A percentile compares a stretch with the other conserved stretches of the same genome.
Evolutionary conservation across 352 stramenopile species (phyloP).

Genomic region (Globisporangium nagaii): DNA sequence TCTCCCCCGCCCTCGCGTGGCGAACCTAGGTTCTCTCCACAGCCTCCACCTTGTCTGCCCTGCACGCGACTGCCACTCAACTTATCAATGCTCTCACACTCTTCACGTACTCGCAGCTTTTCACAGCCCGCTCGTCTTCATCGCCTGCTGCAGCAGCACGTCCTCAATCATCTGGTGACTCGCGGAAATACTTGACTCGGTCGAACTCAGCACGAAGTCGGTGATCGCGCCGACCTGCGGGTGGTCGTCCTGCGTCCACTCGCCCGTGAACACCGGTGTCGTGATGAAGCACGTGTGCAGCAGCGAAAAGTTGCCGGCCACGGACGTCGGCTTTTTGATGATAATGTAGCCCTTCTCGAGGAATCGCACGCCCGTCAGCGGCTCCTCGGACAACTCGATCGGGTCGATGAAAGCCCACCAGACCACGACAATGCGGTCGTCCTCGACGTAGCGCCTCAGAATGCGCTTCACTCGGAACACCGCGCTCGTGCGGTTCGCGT

Average conservation of each 20-base stretch:
- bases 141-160: slow-evolving; percentile 25
- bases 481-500: slow-evolving; percentile 37
- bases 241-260: slow-evolving; percentile 7
- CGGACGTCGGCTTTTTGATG: slow-evolving; percentile 30
- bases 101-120: neutral
- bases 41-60: too few relatives aligned
- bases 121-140: neutral
- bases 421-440: slow-evolving; percentile 40
- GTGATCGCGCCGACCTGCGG: slow-evolving; percentile 24
- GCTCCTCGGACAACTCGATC: slow-evolving; percentile 35
- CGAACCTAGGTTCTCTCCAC: too few relatives aligned
- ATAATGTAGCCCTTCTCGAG: slow-evolving; percentile 58
- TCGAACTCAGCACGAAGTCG: slow-evolving; percentile 34
- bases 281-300: slow-evolving; percentile 59
- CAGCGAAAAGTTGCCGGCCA: slow-evolving; percentile 27
- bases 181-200: slow-evolving; percentile 17
- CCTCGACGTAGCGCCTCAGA: slow-evolving; percentile 36
- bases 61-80: too few relatives aligned
- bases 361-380: slow-evolving; percentile 37
- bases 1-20: too few relatives aligned
- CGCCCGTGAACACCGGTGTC: slow-evolving; percentile 20
- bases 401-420: slow-evolving; percentile 53
- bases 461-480: slow-evolving; percentile 53
- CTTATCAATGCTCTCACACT: too few relatives aligned
- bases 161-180: slow-evolving; percentile 39